Evolutionary conservation across 805 yeast species (phyloP).

Genomic region (Candida wancherniae): DNA sequence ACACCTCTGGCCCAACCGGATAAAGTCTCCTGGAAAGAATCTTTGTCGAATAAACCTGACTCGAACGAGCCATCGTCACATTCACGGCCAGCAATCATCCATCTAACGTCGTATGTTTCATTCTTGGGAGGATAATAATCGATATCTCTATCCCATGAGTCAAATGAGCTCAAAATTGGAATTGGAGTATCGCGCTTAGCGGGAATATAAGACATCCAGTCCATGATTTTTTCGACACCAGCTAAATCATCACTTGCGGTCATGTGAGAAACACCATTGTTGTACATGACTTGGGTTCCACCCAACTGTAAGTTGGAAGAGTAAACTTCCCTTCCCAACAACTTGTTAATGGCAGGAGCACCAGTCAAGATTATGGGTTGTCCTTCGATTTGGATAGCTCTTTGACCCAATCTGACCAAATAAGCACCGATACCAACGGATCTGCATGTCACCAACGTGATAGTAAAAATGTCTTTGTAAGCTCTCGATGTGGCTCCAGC

Average conservation of each 20-base stretch:
- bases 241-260: slow-evolving; percentile 96
- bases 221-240: slow-evolving; percentile 90
- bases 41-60: slow-evolving; percentile 85
- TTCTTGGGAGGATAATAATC: slow-evolving; percentile 70
- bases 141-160: slow-evolving; percentile 91
- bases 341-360: slow-evolving; percentile 97
- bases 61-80: slow-evolving; percentile 68
- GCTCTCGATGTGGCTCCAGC: slow-evolving; percentile 99
- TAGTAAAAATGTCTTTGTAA: slow-evolving; percentile 94
- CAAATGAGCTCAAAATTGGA: slow-evolving; percentile 78
- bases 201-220: slow-evolving; percentile 95
- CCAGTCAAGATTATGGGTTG: slow-evolving; percentile 98
- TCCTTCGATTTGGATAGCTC: slow-evolving; percentile 98
- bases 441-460: slow-evolving; percentile 98
- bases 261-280: slow-evolving; percentile 95
- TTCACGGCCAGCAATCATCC: slow-evolving; percentile 86
- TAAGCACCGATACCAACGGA: slow-evolving; percentile 99
- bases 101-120: slow-evolving; percentile 84
- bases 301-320: slow-evolving; percentile 96
- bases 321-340: slow-evolving; percentile 95
- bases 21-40: slow-evolving; percentile 91
- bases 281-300: slow-evolving; percentile 98
- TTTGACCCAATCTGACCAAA: slow-evolving; percentile 94
- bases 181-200: slow-evolving; percentile 85
- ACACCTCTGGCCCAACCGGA: slow-evolving; percentile 99